Conservation (phyloP, 2,329 filamentous ascomycete genomes). For the Fusarium equiseti region DNA sequence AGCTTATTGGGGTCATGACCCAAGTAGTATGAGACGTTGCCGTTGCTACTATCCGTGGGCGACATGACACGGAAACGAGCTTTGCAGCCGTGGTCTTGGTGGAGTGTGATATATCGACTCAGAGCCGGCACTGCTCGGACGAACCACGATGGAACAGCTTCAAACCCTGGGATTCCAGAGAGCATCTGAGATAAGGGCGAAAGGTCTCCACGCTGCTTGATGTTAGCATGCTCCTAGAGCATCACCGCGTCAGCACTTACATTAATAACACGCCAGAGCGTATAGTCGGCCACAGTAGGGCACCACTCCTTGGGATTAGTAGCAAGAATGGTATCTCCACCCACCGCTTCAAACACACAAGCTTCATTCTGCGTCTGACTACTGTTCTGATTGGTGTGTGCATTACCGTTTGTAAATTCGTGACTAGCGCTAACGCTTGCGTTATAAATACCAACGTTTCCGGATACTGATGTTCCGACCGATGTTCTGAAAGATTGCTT, state of each 20-base stretch:
- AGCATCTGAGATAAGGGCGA: background rate
- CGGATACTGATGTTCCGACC: too few relatives aligned
- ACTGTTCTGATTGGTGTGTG: too few relatives aligned
- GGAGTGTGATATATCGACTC: background rate
- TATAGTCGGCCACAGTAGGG: background rate
- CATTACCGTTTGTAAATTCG: too few relatives aligned
- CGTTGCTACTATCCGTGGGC: background rate
- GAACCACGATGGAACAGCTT: background rate
- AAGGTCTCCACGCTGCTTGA: background rate
- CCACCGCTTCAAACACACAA: too few relatives aligned
- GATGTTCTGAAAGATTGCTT: too few relatives aligned
- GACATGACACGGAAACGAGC: background rate
- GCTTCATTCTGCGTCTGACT: too few relatives aligned
- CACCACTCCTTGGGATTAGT: background rate
- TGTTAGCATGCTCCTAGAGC: background rate
- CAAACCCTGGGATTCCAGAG: background rate
- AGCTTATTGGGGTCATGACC: too few relatives aligned
- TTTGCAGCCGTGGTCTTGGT: background rate
- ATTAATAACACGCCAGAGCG: background rate
- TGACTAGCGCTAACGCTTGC: too few relatives aligned
- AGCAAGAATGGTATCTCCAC: background rate
- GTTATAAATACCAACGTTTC: too few relatives aligned
- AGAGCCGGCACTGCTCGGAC: background rate
- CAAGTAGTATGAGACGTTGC: too few relatives aligned
- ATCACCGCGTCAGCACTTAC: background rate